A percentile compares a stretch with the other conserved stretches of the same genome.
These are phyloP conservation scores for Termitomyces sp. DNA, from an alignment of 768 basidiomycete species.

Conservation along the genomic window DNA sequence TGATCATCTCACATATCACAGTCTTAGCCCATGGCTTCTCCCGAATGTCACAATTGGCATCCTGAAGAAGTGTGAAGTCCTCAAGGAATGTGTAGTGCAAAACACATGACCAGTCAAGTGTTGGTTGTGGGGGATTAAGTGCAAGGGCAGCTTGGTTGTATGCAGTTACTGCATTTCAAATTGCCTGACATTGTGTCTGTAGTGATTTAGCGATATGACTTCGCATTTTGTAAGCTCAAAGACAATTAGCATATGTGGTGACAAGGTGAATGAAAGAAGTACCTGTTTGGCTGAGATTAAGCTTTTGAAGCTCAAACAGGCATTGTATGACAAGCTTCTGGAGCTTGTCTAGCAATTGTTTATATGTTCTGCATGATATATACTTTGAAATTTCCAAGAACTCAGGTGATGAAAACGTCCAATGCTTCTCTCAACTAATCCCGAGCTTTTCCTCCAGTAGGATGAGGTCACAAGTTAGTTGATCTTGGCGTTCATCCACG, in stretches of 20 bases:
- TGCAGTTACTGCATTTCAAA: not conserved
- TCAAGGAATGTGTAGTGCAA: not conserved
- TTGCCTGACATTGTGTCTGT: not conserved
- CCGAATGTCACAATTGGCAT: not conserved
- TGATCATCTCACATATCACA: not conserved
- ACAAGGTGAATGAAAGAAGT: conserved; percentile 1
- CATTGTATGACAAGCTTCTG: not conserved
- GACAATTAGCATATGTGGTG: not conserved
- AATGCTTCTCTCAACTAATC: not conserved
- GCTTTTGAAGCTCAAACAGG: conserved; percentile 33
- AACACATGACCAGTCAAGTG: not conserved
- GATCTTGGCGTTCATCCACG: no score
- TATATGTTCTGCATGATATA: not conserved
- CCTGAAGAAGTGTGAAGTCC: not conserved
- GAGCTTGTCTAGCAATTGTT: not conserved
- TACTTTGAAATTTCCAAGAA: not conserved
- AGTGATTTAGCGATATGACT: not conserved
- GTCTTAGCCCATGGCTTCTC: not conserved
- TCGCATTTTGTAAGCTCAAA: not conserved
- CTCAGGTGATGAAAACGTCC: not conserved
- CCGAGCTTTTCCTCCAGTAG: no score
- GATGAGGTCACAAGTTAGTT: no score
- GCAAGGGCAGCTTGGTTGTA: not conserved
- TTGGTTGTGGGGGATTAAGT: not conserved
- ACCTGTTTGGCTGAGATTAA: conserved; percentile 30